Base-by-base conservation (phyloP, 75 land plant species). In the Picea glauca region DNA sequence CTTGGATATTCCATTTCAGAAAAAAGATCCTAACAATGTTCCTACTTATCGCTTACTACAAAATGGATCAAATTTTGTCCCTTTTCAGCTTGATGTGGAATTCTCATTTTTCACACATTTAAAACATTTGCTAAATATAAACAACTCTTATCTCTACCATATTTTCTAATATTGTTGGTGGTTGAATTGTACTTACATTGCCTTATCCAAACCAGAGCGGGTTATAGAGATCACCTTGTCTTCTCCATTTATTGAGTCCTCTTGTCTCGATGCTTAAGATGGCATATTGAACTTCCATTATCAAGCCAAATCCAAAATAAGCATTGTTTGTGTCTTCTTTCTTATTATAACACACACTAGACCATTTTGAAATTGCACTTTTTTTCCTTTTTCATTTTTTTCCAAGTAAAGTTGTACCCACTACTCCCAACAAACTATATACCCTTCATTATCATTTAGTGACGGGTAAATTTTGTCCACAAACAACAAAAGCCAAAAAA, bases 221-320 rank as follows among this genome's bases (percentile, higher is more conserved):
- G 33, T 23, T 17, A 65, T 65, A 31, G 38, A 35, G 14, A 65
- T 65, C 68, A 65, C 31, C 68, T 1, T 35, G 68, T 32, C 68
- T 65, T 65, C 38, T 65, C 15, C 68, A 33, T 65, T 65, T 65
- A 32, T 14, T 35, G 68, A 65, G 70, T 14, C 70, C 70, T 66
- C 43, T 3, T 43, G 6, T 66, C 35, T 26, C 59, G 58, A 43
- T 56, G 59, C 76, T 75, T 75, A 58, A 26, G 20, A 75, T 58
- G 13, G 35, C 76, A 75, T 54, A 58, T 56, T 75, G 60, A 75
- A 56, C 60, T 75, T 54, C 76, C 76, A 75, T 56, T 58, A 38
- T 75, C 58, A 75, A 75, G 76, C 58, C 76, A 75, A 56, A 38
- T 75, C 58, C 76, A 75, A 67, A 67, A 67, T 67, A 67, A 67